phyloP scores from a whole-genome alignment of 805 yeast genomes.

The Saturnispora saitoi region DNA sequence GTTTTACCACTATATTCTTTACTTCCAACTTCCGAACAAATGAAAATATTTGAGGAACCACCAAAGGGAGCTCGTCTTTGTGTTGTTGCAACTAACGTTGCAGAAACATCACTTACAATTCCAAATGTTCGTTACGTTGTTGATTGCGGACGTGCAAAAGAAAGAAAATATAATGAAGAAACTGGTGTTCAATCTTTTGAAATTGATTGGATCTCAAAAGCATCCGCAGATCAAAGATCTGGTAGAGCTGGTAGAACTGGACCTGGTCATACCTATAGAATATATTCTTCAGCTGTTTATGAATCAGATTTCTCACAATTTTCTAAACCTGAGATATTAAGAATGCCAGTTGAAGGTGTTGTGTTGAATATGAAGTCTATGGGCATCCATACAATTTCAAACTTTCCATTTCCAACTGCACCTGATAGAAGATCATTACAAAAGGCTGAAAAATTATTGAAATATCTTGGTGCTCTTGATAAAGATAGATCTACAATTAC shows the following conservation, averaged over 20 bases:
- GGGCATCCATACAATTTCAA: conserved; percentile 85
- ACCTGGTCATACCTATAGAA: conserved; percentile 93
- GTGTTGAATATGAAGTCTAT: conserved; percentile 92
- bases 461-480: conserved; percentile 71
- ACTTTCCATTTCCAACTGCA: conserved; percentile 92
- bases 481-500: conserved; percentile 47
- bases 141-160: conserved; percentile 92
- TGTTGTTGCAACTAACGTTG: conserved; percentile 94
- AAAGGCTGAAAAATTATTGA: conserved; percentile 60
- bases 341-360: conserved; percentile 97
- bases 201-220: conserved; percentile 87
- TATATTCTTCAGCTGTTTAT: conserved; percentile 88
- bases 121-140: conserved; percentile 93
- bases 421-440: conserved; percentile 57
- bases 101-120: conserved; percentile 94
- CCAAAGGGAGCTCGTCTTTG: conserved; percentile 83
- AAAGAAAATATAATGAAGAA: conserved; percentile 68
- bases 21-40: conserved; percentile 89
- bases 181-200: conserved; percentile 92
- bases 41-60: conserved; percentile 81
- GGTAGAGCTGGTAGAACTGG: conserved; percentile 91
- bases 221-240: conserved; percentile 85
- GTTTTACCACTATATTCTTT: conserved; percentile 90
- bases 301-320: conserved; percentile 81
- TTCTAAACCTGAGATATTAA: conserved; percentile 77